phyloP scores from a whole-genome alignment of 495 filamentous ascomycete genomes.

The Tuber calosporum region DNA sequence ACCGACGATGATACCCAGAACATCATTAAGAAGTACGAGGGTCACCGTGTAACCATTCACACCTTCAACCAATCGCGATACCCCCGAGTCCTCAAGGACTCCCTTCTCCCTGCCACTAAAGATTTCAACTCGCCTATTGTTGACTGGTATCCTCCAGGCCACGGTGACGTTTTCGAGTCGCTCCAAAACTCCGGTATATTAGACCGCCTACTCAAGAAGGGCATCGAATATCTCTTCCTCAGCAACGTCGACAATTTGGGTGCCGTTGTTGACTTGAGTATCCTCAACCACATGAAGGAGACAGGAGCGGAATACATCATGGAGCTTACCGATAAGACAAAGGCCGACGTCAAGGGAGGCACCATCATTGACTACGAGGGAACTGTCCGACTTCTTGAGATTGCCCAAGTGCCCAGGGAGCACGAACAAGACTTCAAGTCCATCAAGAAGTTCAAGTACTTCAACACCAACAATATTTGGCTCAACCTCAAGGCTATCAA shows the following conservation, averaged over 20 bases:
- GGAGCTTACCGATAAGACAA: constrained; percentile 99
- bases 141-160: constrained; percentile 98
- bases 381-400: constrained; percentile 90
- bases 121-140: constrained; percentile 76
- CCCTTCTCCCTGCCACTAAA: constrained; percentile 91
- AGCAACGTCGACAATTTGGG: constrained; percentile 99
- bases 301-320: constrained; percentile 95
- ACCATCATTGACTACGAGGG: constrained; percentile 99
- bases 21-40: constrained; percentile 99
- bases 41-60: constrained; percentile 97
- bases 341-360: constrained; percentile 99
- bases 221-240: constrained; percentile 96
- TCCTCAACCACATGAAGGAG: constrained; percentile 98
- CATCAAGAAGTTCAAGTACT: constrained; percentile 99
- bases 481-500: constrained; percentile 96
- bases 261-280: constrained; percentile 92
- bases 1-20: constrained; percentile 95
- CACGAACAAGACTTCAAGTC: constrained; percentile 99
- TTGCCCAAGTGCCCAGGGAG: constrained; percentile 99
- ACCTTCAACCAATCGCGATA: constrained; percentile 99
- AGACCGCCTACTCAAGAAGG: constrained; percentile 87
- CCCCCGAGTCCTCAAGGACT: constrained; percentile 96
- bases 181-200: constrained; percentile 99
- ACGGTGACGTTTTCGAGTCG: constrained; percentile 99
- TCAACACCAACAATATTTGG: constrained; percentile 99